Evolutionary conservation across 345 rosid genomes (phyloP), one percentile per base, ranked within the genome.

Genomic region (Combretum micranthum): DNA sequence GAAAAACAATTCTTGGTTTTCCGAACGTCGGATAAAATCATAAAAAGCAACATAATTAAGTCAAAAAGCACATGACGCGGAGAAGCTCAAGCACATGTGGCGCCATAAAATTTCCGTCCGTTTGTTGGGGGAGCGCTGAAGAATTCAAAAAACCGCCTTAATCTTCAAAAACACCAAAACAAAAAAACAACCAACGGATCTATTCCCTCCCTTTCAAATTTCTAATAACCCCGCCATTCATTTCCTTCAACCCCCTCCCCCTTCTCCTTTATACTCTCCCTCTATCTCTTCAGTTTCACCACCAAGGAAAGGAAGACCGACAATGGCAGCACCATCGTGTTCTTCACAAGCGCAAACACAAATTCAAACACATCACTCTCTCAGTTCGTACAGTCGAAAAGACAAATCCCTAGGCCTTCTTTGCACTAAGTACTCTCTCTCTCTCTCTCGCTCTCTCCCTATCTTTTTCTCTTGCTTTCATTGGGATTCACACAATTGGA

Each of bases 321-420:
- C 22, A 43, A 32, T 32, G 39, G 39, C 39, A 7, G 39, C 39
- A n/a, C n/a, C n/a, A 32, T 32, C 9, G 39, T 7, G 39, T 32
- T 32, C 39, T 32, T 7, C 39, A 32, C 39, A 32, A 7, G 10
- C 39, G 6, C 32, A 25, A 25, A 25, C 32, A 25, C 32, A 25
- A 25, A 25, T 7, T 25, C 4, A 25, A 25, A 63, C 82, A 42
- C 67, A 79, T 20, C 71, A 79, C 10, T 47, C 78, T 11, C 98
- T 80, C 69, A 78, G 76, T 44, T 46, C 74, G 7, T 91, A 91
- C 45, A 85, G 91, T 64, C 75, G 96, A 20, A 91, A 91, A 61
- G 85, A 88, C 75, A 91, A 91, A 63, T 91, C 98, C 26, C 88
- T 91, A 12, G 95, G 96, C 20, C 96, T 91, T 44, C 76, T 91